Evolutionary conservation across 352 stramenopile species (phyloP), one percentile per base, ranked within the genome.

Genomic region (Phytopythium vexans): DNA sequence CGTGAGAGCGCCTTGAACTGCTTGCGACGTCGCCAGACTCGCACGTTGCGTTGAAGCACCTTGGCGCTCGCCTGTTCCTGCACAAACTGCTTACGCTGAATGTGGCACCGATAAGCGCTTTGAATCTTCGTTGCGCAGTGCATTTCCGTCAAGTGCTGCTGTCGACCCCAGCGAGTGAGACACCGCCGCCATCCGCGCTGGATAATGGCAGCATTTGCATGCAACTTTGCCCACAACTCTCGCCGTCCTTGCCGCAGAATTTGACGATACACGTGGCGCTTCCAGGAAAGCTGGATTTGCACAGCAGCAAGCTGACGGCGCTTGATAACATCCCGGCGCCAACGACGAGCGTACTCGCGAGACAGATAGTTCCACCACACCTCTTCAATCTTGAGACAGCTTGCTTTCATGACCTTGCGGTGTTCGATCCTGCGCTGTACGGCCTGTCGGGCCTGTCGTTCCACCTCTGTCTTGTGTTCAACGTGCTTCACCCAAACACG

Each of bases 11-110:
- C 68, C 31, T 27, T 56, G 34, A 84, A 16, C 4, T 74, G 71
- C 6, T 58, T 55, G 21, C 56, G 65, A 7, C 59, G 56, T 54
- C 69, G 74, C 66, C 72, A 81, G 10, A 64, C 49, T 10, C 68
- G 66, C 36, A 72, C 43, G 56, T 72, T 84, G 36, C 66, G 66
- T 63, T 84, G 71, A 10, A 84, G 21, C 14, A 60, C 9, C 5
- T 61, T 11, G 9, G 47, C 56, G 41, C 70, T 57, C n/a, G 10
- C 34, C 15, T 63, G 68, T 34, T 64, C 33, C 35, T 59, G 49
- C n/a, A 54, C 47, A 41, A 63, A 84, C 33, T 14, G 34, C 9
- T 44, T 21, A 16, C 57, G 61, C 41, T 73, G 57, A 43, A 49
- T 56, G 1, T 51, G 54, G 9, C 65, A 49, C 9, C 70, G 57